Conservation (phyloP, 1,284 basidiomycete genomes). For the Stereum hirsutum region DNA sequence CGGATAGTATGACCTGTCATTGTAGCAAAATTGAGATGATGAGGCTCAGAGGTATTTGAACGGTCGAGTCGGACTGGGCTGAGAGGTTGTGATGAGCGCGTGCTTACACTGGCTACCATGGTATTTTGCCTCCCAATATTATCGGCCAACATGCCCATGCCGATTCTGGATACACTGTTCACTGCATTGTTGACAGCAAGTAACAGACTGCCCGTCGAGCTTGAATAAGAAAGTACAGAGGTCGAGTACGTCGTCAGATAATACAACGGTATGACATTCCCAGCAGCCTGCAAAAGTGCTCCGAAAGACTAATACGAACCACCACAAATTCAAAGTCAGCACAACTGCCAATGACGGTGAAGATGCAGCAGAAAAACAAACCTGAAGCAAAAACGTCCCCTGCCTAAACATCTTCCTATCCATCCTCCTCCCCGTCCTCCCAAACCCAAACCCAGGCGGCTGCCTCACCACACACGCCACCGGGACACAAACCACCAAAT, state of each 20-base stretch:
- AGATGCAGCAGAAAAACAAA: constrained; percentile 7
- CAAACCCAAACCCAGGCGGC: constrained; percentile 13
- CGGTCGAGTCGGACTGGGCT: too few species aligned
- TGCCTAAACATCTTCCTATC: constrained; percentile 27
- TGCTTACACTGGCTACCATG: constrained; percentile 27
- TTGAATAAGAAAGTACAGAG: constrained; percentile 28
- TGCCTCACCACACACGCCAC: constrained; percentile 23
- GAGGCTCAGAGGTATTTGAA: not conserved
- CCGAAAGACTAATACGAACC: constrained; percentile 23
- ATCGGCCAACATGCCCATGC: constrained; percentile 34
- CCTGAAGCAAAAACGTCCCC: constrained; percentile 35
- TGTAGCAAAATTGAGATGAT: too few species aligned
- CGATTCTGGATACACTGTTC: constrained; percentile 31
- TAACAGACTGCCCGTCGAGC: constrained; percentile 27
- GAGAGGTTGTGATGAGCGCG: too few species aligned
- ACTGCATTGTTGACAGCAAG: constrained; percentile 33
- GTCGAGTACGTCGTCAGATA: constrained; percentile 34
- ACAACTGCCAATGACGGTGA: not conserved
- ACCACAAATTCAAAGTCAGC: not conserved
- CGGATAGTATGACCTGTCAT: constrained; percentile 31
- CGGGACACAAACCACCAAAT: constrained; percentile 27
- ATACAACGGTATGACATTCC: constrained; percentile 34
- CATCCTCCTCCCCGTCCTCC: constrained; percentile 16
- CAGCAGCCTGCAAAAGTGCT: constrained; percentile 34
- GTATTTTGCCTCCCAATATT: constrained; percentile 36